phyloP scores from a whole-genome alignment of 2,329 filamentous ascomycete species.

The Trichoderma sp. region DNA sequence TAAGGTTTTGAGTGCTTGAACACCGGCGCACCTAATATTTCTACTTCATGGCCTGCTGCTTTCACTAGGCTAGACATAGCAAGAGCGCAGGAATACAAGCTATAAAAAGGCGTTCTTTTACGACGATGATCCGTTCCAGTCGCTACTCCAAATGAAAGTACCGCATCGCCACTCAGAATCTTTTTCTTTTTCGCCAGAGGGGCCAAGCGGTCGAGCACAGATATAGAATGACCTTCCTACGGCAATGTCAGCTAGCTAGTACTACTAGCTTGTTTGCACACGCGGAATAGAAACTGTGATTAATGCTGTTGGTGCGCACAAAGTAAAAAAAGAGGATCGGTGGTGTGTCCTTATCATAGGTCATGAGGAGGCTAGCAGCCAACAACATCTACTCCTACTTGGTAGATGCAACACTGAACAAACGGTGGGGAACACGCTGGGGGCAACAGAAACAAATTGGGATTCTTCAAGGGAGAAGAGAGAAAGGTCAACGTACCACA shows the following conservation, averaged over 20 bases:
- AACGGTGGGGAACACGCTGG: no score
- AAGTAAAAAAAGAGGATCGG: background rate
- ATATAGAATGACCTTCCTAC: constrained; percentile 66
- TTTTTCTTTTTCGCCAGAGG: constrained; percentile 81
- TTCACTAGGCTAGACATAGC: background rate
- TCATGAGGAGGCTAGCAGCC: no score
- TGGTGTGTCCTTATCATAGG: constrained; percentile 10
- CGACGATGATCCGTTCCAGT: constrained; percentile 50
- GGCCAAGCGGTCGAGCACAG: constrained; percentile 74
- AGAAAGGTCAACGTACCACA: constrained; percentile 54
- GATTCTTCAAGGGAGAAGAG: no score
- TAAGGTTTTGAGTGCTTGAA: no score
- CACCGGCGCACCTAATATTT: background rate
- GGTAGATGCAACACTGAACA: no score
- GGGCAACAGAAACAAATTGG: no score
- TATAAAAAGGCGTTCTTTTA: background rate
- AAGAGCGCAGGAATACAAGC: background rate
- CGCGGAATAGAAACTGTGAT: background rate
- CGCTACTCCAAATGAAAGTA: constrained; percentile 76
- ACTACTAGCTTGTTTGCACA: background rate
- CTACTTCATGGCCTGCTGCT: no score
- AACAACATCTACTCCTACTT: no score
- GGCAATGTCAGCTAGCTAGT: constrained; percentile 31
- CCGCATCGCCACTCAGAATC: constrained; percentile 85
- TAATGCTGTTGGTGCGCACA: background rate